A percentile compares a stretch with the other conserved stretches of the same genome.
Conservation (phyloP, 2,329 filamentous ascomycete genomes). For the Alternaria angustiovoidea region DNA sequence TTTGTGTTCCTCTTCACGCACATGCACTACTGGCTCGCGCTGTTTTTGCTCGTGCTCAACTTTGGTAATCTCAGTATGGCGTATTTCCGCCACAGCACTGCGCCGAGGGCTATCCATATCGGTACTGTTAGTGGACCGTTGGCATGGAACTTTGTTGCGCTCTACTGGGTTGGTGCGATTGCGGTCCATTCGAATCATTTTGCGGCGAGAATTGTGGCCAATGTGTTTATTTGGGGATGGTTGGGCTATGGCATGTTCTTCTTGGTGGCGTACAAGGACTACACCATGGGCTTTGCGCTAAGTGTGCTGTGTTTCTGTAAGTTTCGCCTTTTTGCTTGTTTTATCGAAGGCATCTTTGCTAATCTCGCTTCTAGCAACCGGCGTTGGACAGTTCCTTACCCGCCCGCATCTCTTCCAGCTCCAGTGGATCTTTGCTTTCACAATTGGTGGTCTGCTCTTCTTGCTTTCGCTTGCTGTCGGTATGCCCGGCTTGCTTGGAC, state of each 20-base stretch:
- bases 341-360: not conserved
- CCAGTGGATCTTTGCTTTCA: slow-evolving; percentile 93
- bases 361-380: slow-evolving; percentile 62
- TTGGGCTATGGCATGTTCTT: slow-evolving; percentile 80
- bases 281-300: slow-evolving; percentile 80
- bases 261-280: slow-evolving; percentile 75
- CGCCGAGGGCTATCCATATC: slow-evolving; percentile 77
- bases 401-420: slow-evolving; percentile 77
- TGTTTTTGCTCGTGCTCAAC: slow-evolving; percentile 79
- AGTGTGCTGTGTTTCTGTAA: slow-evolving; percentile 75
- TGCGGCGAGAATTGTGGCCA: slow-evolving; percentile 80
- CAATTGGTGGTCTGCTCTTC: slow-evolving; percentile 79
- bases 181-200: slow-evolving; percentile 73
- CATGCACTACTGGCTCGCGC: slow-evolving; percentile 76
- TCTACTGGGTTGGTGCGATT: slow-evolving; percentile 90
- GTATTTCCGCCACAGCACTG: slow-evolving; percentile 80
- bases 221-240: slow-evolving; percentile 87
- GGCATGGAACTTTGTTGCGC: slow-evolving; percentile 83
- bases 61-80: slow-evolving; percentile 80
- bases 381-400: slow-evolving; percentile 77
- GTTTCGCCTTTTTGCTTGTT: slow-evolving; percentile 22
- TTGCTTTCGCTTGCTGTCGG: slow-evolving; percentile 71
- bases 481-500: slow-evolving; percentile 68
- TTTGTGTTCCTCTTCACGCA: slow-evolving; percentile 86
- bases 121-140: slow-evolving; percentile 79